Percentiles rank a stretch among this genome's conserved stretches.
phyloP scores from a whole-genome alignment of 106 monocot genomes.

The Narthecium ossifragum region DNA sequence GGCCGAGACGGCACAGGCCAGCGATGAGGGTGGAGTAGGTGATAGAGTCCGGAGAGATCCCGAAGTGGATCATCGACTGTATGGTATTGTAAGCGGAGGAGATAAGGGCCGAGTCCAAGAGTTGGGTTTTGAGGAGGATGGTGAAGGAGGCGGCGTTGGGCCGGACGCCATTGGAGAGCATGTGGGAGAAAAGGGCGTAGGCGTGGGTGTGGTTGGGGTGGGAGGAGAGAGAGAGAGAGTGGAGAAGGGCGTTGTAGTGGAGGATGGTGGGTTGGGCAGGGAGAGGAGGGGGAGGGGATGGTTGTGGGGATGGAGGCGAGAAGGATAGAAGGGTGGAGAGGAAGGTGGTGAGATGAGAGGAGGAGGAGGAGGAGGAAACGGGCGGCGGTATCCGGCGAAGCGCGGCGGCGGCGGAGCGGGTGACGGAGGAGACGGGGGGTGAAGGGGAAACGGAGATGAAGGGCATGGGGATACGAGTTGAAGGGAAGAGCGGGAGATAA shows the following conservation, averaged over 20 bases:
- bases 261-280: background rate
- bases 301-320: background rate
- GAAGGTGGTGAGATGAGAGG: background rate
- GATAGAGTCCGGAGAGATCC: background rate
- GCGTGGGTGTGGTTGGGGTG: background rate
- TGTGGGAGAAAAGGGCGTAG: background rate
- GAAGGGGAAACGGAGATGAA: background rate
- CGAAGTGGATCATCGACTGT: background rate
- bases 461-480: too few species aligned
- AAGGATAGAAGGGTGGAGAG: background rate
- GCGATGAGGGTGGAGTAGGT: slow-evolving; percentile 4
- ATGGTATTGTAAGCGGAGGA: background rate
- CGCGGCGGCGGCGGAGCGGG: background rate
- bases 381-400: too few species aligned
- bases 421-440: background rate
- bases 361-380: background rate
- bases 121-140: background rate
- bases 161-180: background rate
- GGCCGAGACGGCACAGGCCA: background rate
- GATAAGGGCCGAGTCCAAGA: too few species aligned
- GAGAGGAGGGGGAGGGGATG: background rate
- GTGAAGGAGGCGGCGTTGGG: slow-evolving; percentile 5
- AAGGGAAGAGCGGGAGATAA: too few species aligned
- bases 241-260: slow-evolving; percentile 5
- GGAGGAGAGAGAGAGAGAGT: background rate